Percentiles rank a stretch among this genome's conserved stretches.
Evolutionary conservation across 352 stramenopile genomes (phyloP).

Genomic region (Pythium periplocum): DNA sequence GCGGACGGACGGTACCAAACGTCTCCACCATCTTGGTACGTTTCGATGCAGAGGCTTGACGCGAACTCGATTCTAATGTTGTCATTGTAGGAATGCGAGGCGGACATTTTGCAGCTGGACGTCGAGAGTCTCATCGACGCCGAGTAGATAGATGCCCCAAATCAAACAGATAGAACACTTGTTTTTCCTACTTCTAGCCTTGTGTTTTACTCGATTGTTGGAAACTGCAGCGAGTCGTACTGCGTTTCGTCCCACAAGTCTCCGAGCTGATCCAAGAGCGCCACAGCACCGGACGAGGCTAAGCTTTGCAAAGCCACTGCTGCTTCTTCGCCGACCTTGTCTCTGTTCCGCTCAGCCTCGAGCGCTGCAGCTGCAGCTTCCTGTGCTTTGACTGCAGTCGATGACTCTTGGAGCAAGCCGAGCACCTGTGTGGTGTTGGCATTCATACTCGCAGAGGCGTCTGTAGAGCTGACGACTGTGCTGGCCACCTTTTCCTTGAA

Average conservation of each 20-base stretch:
- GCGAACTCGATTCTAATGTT: not conserved
- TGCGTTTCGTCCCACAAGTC: constrained; percentile 81
- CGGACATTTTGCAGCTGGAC: constrained; percentile 98
- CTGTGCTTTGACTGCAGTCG: constrained; percentile 28
- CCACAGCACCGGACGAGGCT: constrained; percentile 18
- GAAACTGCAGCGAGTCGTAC: constrained; percentile 72
- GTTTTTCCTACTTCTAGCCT: not conserved
- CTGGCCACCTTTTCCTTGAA: constrained; percentile 76
- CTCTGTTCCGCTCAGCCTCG: constrained; percentile 1
- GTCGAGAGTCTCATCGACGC: constrained; percentile 86
- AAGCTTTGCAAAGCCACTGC: constrained; percentile 7
- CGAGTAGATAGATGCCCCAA: constrained; percentile 9
- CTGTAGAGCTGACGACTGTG: constrained; percentile 49
- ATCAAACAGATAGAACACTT: not conserved
- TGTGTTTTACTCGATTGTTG: constrained; percentile 12
- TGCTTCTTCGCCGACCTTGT: constrained; percentile 2
- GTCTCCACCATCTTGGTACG: constrained; percentile 86
- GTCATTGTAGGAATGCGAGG: constrained; percentile 57
- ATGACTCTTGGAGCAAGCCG: constrained; percentile 51
- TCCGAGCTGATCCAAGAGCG: constrained; percentile 57
- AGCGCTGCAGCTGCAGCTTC: constrained; percentile 15
- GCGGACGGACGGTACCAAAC: constrained; percentile 95
- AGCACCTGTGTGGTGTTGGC: constrained; percentile 62
- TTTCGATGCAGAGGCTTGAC: not conserved
- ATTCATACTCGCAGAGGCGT: constrained; percentile 55